Evolutionary conservation across 148 eudicot species (phyloP), one percentile per base, ranked within the genome.

Genomic region (Drosera capensis): DNA sequence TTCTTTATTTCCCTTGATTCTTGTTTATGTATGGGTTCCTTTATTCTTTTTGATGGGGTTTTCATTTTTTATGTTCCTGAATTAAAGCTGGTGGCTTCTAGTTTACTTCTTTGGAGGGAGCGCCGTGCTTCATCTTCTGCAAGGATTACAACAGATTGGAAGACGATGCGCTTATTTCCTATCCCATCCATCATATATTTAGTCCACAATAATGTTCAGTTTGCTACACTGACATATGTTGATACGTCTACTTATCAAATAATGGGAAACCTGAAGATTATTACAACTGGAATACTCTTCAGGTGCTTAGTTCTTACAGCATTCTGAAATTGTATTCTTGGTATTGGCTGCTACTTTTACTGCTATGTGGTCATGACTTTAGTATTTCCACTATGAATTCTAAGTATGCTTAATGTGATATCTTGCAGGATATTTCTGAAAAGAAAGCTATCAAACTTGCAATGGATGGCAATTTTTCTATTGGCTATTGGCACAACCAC

Each of bases 171-270:
- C n/a, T 44, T 90, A 42, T 90, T 72, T 57, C 99, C 94, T 18
- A 90, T 90, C 37, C 99, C 99, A 1, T 85, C 95, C 2, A 76
- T 90, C 55, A 90, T 90, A 56, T 90, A 90, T 69, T 74, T 90
- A 2, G 58, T 90, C 43, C 99, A 90, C 65, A 90, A 90, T 58
- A 90, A 90, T 57, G 86, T 90, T 52, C 97, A 90, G 64, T 90
- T 90, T 71, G 95, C 99, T 43, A 90, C 99, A 22, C 69, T 90
- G 38, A 90, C 94, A 13, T 90, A 71, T 45, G 95, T 90, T 63
- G 95, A 90, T 62, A 73, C 99, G 29, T 90, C 99, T 20, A 85
- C 99, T 0, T 90, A 90, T 64, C 99, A 90, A 66, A 90, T 85
- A 38, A 73, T 90, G 97, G 95, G 95, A 15, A 88, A 88, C 67